Base-by-base conservation (phyloP, 345 rosid species). In the Linum lewisii region DNA sequence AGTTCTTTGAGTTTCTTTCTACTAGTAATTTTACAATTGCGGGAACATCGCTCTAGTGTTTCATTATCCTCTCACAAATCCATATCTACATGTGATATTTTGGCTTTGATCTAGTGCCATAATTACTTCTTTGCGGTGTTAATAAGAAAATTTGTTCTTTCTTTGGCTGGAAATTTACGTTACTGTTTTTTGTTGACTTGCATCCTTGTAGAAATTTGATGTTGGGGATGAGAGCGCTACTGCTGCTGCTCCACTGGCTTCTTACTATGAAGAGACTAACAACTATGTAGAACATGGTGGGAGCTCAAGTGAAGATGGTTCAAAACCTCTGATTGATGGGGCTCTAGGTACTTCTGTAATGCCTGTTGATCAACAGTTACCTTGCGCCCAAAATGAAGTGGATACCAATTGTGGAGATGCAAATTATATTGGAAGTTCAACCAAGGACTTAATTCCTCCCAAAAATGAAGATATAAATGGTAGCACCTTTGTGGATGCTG, bases 261-360 rank as follows among this genome's bases (percentile, higher is more conserved):
- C 75, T 72, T 64, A 67, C 62, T 65, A 75, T 59, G 97, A 82
- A 15, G 95, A 81, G 37, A 59, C 85, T 21, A 82, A 87, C 75
- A 79, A 73, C 62, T 63, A 71, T 32, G 65, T 54, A 32, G 83
- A 75, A 64, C 73, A 57, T 24, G 74, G 77, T 20, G 63, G 58
- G 57, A 79, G 73, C 56, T 66, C 57, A n/a, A 60, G 58, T 55
- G 84, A 70, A 69, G 78, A 73, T 61, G 79, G 77, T 65, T 81
- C 72, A 58, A 80, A 83, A 69, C 81, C 76, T 57, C 63, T 65
- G 38, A 32, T 75, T 47, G 69, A 59, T 38, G 56, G 49, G n/a
- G 81, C 68, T 51, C 73, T 68, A 34, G 51, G 21, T 9, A 67
- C 38, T 24, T 61, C 68, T 51, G 68, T 50, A 58, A 69, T 66